Base-by-base conservation (phyloP, 106 monocot species). In the Vanilla planifolia region DNA sequence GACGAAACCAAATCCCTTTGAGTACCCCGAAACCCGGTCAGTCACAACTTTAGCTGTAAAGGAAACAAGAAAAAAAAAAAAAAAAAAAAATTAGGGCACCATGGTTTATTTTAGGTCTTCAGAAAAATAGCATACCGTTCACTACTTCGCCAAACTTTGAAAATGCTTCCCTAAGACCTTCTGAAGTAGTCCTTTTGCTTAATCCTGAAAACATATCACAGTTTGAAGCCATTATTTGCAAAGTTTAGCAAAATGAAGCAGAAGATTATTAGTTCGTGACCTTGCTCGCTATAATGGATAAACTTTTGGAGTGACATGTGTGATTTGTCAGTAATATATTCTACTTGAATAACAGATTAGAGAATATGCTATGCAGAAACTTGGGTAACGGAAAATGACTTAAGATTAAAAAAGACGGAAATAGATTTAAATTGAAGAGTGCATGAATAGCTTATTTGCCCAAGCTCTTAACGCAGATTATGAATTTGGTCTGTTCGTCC, bases 1-100 rank as follows among this genome's bases (percentile, higher is more conserved):
- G 26, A 87, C 79, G 67, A 87, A 87, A 51, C 82, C 87, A 76
- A 87, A 87, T 1, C 87, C 78, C 67, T 82, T 87, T 21, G 87
- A 87, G 64, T 79, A 87, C 44, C 87, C 87, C 33, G 81, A 79
- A 32, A 70, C 66, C 17, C 78, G 71, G 55, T 87, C 87, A 27
- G 87, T 82, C 0, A 82, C 87, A 40, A 87, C 82, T 67, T 75
- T 75, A 60, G 82, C 87, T 87, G 79, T 44, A 57, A 74, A 77
- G 33, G 30, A 24, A 15, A 34, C 2, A 62, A 4, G 35, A 42
- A 41, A 19, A 23, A 16, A 8, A 58, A 17, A 22, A 1, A 5
- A 59, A 29, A 30, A 29, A 51, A 44, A 52, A 45, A 30, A 8
- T 25, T 23, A 46, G 16, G 15, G 11, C 3, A 8, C 53, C 0